phyloP scores from a whole-genome alignment of 179 eudicot species.

The Spinacia oleracea region DNA sequence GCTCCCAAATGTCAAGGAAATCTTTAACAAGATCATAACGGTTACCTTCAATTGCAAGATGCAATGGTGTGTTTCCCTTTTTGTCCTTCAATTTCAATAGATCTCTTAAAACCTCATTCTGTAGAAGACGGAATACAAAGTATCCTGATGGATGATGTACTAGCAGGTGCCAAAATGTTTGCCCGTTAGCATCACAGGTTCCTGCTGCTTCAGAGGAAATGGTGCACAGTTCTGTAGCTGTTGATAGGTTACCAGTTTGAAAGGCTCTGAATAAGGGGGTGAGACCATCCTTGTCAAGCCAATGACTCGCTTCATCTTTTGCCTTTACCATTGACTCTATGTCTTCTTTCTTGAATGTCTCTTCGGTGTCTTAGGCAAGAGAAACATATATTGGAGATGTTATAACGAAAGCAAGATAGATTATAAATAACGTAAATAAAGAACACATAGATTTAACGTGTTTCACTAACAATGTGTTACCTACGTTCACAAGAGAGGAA shows the following conservation, averaged over 20 bases:
- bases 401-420: too few relatives aligned
- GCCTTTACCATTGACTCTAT: neutral
- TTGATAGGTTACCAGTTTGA: neutral
- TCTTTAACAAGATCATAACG: slow-evolving; percentile 8
- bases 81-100: neutral
- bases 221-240: neutral
- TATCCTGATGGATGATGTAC: neutral
- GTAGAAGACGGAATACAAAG: neutral
- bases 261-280: neutral
- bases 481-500: too few relatives aligned
- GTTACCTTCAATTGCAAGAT: slow-evolving; percentile 22
- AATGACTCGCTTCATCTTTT: neutral
- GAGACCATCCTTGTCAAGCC: neutral
- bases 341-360: too few relatives aligned
- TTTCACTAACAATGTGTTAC: too few relatives aligned
- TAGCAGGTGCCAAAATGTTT: slow-evolving; percentile 13
- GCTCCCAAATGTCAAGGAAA: neutral
- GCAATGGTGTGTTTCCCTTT: slow-evolving; percentile 25
- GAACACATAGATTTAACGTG: too few relatives aligned
- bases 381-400: too few relatives aligned
- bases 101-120: neutral
- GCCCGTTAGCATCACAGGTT: neutral
- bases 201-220: neutral
- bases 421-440: too few relatives aligned
- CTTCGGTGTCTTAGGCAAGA: neutral